Evolutionary conservation across 176 grass and related monocot species (phyloP), one percentile per base, ranked within the genome.

Genomic region (Leersia perrieri): DNA sequence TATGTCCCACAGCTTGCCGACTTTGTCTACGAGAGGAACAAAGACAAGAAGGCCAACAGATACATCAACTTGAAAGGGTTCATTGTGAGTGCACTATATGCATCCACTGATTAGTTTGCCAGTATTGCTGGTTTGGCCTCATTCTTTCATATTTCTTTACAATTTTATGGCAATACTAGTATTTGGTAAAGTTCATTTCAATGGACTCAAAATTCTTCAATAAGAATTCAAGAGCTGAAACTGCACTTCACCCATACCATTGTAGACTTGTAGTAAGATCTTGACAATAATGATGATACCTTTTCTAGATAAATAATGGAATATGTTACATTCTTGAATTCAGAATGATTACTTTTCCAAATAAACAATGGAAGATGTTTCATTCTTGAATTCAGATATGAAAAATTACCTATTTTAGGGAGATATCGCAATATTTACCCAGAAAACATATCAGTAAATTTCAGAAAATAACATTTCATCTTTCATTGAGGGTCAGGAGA

Each of bases 1-100:
- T 94, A 97, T 81, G 90, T 94, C 16, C 95, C 90, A 51, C 95
- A 94, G 82, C 87, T 97, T 76, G 94, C 87, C 32, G 92, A 94
- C 63, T 86, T 97, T 63, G 86, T 94, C 67, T 83, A 91, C 78
- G 92, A 94, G 33, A 87, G 70, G 61, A 94, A 92, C 85, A 90
- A 87, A 73, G 34, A 88, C 33, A 87, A 87, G 23, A 80, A 83
- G 38, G 62, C 63, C 68, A 82, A 78, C 33, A 51, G 66, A 30
- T 82, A 87, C 47, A 92, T 97, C 72, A 97, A 97, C 65, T 29
- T 94, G 68, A 92, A 94, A 86, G 95, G 95, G 30, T 94, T 98
- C 81, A 92, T 98, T 77, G 90, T 98, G 73, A 98, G 68, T 38
- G n/a, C n/a, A n/a, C n/a, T n/a, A 71, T 51, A 63, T 84, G 5